phyloP scores from a whole-genome alignment of 2,329 filamentous ascomycete genomes.

The Dactylellina leptospora region DNA sequence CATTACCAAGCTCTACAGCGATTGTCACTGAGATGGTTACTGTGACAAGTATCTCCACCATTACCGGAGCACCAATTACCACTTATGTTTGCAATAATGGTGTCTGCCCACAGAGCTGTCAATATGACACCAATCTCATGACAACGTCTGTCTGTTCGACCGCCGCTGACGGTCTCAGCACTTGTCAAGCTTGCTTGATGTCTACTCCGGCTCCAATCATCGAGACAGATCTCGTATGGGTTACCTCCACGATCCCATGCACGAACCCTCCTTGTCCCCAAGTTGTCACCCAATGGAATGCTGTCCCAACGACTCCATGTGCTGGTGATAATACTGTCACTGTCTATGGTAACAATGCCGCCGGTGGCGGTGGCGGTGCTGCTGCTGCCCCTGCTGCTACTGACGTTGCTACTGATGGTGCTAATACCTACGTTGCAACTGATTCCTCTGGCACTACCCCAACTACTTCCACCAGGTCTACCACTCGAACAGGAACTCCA shows the following conservation, averaged over 20 bases:
- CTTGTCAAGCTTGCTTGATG: slow-evolving; percentile 28
- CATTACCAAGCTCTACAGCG: slow-evolving; percentile 12
- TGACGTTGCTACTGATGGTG: not conserved
- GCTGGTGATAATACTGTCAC: slow-evolving; percentile 32
- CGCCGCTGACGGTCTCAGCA: slow-evolving; percentile 30
- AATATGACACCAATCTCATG: slow-evolving; percentile 27
- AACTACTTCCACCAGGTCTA: slow-evolving; percentile 8
- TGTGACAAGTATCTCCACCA: slow-evolving; percentile 33
- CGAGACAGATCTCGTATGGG: slow-evolving; percentile 26
- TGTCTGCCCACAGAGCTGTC: slow-evolving; percentile 26
- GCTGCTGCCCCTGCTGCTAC: not conserved
- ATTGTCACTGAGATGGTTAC: slow-evolving; percentile 23
- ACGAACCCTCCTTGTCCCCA: slow-evolving; percentile 35
- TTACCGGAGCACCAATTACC: slow-evolving; percentile 35
- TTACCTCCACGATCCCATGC: slow-evolving; percentile 38
- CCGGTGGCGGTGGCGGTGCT: not conserved
- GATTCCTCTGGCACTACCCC: not conserved
- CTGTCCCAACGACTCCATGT: slow-evolving; percentile 2
- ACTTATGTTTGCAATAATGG: slow-evolving; percentile 39
- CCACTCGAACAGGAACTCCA: slow-evolving; percentile 25
- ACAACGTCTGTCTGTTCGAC: slow-evolving; percentile 38
- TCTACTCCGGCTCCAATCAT: slow-evolving; percentile 31
- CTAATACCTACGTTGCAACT: slow-evolving; percentile 2
- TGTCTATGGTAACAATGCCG: slow-evolving; percentile 5
- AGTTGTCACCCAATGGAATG: slow-evolving; percentile 7